Conservation (phyloP, 1,139 yeast genomes). For the Zhuliangozyma blackwelliae region DNA sequence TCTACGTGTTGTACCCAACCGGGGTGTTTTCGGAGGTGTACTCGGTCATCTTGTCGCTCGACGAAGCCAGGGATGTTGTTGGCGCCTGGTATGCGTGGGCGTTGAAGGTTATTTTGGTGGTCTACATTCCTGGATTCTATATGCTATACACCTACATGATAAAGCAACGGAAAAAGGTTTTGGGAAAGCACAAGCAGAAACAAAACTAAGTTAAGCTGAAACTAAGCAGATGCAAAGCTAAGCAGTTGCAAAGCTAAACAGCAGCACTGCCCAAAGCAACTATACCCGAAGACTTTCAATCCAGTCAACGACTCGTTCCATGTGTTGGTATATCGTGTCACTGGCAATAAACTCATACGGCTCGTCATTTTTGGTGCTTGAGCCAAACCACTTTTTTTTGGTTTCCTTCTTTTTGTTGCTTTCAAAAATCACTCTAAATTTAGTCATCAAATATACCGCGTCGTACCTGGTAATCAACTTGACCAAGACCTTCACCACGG, state of each 20-base stretch:
- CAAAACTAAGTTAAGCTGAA: background rate
- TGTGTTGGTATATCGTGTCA: conserved; percentile 35
- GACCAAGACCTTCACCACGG: conserved; percentile 25
- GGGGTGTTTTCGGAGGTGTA: conserved; percentile 85
- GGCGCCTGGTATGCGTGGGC: conserved; percentile 53
- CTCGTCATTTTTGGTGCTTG: conserved; percentile 8
- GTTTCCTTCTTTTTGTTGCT: conserved; percentile 19
- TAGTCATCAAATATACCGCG: conserved; percentile 27
- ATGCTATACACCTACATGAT: conserved; percentile 85
- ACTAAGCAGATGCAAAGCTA: background rate
- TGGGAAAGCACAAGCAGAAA: conserved; percentile 24
- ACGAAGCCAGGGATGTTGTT: conserved; percentile 50
- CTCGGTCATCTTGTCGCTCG: conserved; percentile 65
- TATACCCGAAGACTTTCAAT: conserved; percentile 15
- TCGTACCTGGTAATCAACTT: conserved; percentile 31
- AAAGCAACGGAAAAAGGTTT: conserved; percentile 72
- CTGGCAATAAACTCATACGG: conserved; percentile 23
- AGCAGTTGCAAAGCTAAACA: background rate
- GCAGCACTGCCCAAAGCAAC: background rate
- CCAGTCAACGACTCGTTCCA: conserved; percentile 30
- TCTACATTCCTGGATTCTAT: conserved; percentile 85
- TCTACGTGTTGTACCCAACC: conserved; percentile 78
- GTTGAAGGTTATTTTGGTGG: conserved; percentile 53
- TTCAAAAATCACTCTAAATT: conserved; percentile 32
- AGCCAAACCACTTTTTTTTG: conserved; percentile 8